Evolutionary conservation across 2,329 filamentous ascomycete genomes (phyloP).

Genomic region (Penicillium sp.): DNA sequence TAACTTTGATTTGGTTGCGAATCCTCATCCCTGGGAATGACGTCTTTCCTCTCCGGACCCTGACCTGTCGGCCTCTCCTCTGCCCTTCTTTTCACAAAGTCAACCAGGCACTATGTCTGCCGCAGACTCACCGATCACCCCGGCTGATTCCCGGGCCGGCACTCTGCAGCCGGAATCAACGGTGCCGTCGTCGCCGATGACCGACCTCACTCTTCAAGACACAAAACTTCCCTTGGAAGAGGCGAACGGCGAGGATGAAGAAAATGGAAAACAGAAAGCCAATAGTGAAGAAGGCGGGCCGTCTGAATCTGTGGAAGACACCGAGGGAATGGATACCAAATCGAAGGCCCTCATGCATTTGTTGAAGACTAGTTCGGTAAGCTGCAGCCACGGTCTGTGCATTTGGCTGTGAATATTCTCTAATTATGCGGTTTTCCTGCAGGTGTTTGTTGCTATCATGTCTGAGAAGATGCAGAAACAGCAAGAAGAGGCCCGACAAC

Average conservation of each 20-base stretch:
- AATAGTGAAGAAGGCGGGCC: background rate
- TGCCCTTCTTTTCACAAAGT: background rate
- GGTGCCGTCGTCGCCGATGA: slow-evolving; percentile 30
- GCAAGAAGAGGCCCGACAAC: slow-evolving; percentile 42
- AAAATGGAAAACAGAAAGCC: background rate
- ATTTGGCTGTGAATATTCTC: background rate
- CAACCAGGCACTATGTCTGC: slow-evolving; percentile 23
- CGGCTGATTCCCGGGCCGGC: slow-evolving; percentile 26
- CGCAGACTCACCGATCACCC: slow-evolving; percentile 26
- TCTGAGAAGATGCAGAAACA: slow-evolving; percentile 51
- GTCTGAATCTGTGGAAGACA: slow-evolving; percentile 20
- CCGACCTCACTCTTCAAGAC: slow-evolving; percentile 17
- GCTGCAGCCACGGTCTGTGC: slow-evolving; percentile 5
- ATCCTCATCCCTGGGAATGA: slow-evolving; percentile 16
- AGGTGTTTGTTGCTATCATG: slow-evolving; percentile 52
- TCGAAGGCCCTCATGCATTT: slow-evolving; percentile 47
- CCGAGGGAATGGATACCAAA: slow-evolving; percentile 44
- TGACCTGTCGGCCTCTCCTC: background rate
- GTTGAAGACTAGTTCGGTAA: slow-evolving; percentile 46
- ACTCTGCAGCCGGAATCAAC: slow-evolving; percentile 31
- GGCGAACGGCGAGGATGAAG: slow-evolving; percentile 13
- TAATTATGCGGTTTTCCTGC: background rate
- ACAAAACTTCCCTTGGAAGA: slow-evolving; percentile 8
- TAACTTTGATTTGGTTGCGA: slow-evolving; percentile 2
- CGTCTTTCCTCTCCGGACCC: slow-evolving; percentile 4